Base-by-base conservation (phyloP, 106 monocot genomes). In the Amphibolis antarctica region DNA sequence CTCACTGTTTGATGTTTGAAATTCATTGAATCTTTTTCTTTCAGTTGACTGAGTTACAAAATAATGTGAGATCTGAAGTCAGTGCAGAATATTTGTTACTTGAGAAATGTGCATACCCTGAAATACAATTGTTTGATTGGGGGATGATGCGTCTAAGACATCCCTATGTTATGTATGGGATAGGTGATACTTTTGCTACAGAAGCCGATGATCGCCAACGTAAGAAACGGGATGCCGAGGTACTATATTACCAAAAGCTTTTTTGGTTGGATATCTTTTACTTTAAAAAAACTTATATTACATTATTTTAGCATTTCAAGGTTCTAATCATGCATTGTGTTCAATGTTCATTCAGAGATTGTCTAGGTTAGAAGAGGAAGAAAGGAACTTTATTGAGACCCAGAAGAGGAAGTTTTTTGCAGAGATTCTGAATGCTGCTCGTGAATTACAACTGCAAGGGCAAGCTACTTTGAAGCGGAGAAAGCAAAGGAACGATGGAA, bases 141-240 rank as follows among this genome's bases (percentile, higher is more conserved):
- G 96, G 96, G 58, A 90, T 90, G 86, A 86, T 86, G 89, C 79
- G 82, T 17, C 47, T 86, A 17, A 69, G 75, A 55, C 69, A 86
- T 69, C 89, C 96, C 29, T 86, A 81, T 60, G 78, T 70, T 28
- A 76, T 90, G 77, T 96, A 78, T 78, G 96, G 90, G 1, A 80
- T 90, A 72, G 96, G 89, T 61, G 89, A 89, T 79, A 44, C 73
- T 55, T 75, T 75, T 66, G 58, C 79, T 19, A 77, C 89, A 81
- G 89, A 96, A 74, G 81, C 78, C 66, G 94, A 89, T 80, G 94
- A 96, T 63, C 77, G 79, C 42, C 83, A 86, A 25, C 71, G 89
- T 24, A 96, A 84, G 61, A 96, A 82, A 75, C 83, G 86, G 76
- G 89, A 86, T 78, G 77, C 72, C 27, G 94, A 96, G 94, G 94